phyloP scores from a whole-genome alignment of 768 basidiomycete species.

The Coprinopsis cinerea region DNA sequence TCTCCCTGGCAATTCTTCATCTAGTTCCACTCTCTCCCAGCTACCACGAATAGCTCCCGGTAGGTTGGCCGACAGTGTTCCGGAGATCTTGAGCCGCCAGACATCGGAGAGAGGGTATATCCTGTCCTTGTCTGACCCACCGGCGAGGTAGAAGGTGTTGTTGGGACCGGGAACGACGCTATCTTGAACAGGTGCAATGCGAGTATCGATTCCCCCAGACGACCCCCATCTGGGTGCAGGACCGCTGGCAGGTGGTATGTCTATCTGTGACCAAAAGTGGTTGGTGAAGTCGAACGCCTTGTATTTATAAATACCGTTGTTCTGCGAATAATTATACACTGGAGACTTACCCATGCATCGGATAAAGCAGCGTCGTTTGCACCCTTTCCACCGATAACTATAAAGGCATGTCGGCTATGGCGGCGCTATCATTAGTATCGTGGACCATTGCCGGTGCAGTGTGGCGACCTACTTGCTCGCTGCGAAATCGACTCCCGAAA shows the following conservation, averaged over 20 bases:
- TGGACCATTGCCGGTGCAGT: slow-evolving; percentile 4
- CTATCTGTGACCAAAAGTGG: slow-evolving; percentile 69
- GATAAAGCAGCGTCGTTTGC: slow-evolving; percentile 45
- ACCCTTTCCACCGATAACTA: slow-evolving; percentile 68
- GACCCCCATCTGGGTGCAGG: slow-evolving; percentile 68
- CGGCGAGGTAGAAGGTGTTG: slow-evolving; percentile 69
- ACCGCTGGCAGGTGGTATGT: slow-evolving; percentile 36
- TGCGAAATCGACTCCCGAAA: slow-evolving; percentile 66
- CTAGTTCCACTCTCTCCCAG: slow-evolving; percentile 50
- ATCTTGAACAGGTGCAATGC: slow-evolving; percentile 37
- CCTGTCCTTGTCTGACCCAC: slow-evolving; percentile 52
- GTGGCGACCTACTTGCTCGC: slow-evolving; percentile 67
- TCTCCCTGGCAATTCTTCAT: slow-evolving; percentile 28
- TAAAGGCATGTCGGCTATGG: slow-evolving; percentile 63
- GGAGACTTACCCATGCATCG: slow-evolving; percentile 70
- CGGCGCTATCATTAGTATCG: slow-evolving; percentile 11
- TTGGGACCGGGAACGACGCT: slow-evolving; percentile 47
- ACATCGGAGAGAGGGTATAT: slow-evolving; percentile 53
- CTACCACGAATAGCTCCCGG: slow-evolving; percentile 43
- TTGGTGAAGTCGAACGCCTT: slow-evolving; percentile 75
- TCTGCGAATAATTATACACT: too few relatives aligned
- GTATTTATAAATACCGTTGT: too few relatives aligned
- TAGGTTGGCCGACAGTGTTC: slow-evolving; percentile 66
- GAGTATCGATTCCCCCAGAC: slow-evolving; percentile 66
- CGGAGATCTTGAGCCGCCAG: slow-evolving; percentile 66